Evolutionary conservation across 495 filamentous ascomycete genomes (phyloP), one percentile per base, ranked within the genome.

Genomic region (Geopyxis carbonaria): DNA sequence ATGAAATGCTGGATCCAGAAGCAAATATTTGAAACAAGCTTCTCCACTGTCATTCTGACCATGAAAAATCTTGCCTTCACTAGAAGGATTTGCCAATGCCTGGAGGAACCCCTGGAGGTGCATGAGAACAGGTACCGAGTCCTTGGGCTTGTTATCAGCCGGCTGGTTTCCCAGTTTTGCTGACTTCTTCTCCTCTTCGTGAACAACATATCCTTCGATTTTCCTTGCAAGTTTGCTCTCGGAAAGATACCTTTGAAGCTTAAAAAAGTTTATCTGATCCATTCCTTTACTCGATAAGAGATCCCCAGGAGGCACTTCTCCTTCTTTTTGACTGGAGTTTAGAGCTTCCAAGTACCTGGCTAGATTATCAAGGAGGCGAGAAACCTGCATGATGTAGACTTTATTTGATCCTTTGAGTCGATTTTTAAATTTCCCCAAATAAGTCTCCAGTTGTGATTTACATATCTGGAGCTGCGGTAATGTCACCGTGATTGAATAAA

Each of bases 201-300:
- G 70, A 27, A 66, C 67, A 5, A 71, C 63, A 54, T 95, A 97
- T 18, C 79, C 77, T 58, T 97, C 89, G 18, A 94, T 76, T 57
- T 97, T 97, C 25, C 85, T 76, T 10, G 89, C 89, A 24, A 97
- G 62, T 46, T 94, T 95, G 42, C 84, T 93, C 50, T 92, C 78
- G 47, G 84, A 77, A 7, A 97, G 66, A 53, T 95, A 97, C 22
- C 67, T 66, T 31, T 80, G 73, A 9, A 97, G 64, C 50, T 92
- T 86, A 57, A 81, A 82, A 15, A 93, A 69, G 49, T 97, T 94
- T 58, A 95, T 80, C 51, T 94, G 89, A 53, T 95, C 89, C 19
- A 87, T 80, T 1, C 82, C 84, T 48, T 93, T 92, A 30, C 78
- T 75, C 30, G 74, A 68, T 44, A 94, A 71, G 9, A 97, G 65